These are phyloP conservation scores for Coemansia sp. DNA, from an alignment of 192 early-diverging fungal species.

Conservation along the genomic window DNA sequence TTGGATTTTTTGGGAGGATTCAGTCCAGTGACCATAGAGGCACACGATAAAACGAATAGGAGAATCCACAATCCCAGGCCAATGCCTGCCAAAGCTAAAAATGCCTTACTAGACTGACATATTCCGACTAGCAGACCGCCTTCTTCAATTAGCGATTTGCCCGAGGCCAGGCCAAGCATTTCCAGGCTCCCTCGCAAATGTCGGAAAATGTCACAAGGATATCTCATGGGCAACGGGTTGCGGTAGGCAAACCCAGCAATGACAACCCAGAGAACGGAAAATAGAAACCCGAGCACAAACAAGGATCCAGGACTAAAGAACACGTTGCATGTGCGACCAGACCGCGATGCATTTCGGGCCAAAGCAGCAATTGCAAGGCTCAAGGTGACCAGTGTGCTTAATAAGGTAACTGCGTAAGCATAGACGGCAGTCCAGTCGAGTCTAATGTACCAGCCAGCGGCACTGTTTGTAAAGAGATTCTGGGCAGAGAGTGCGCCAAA, in stretches of 20 bases:
- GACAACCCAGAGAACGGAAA: conserved; percentile 42
- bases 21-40: conserved; percentile 30
- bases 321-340: conserved; percentile 14
- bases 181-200: conserved; percentile 33
- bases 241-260: conserved; percentile 50
- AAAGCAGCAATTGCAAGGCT: conserved; percentile 32
- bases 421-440: conserved; percentile 52
- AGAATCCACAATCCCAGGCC: conserved; percentile 46
- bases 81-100: conserved; percentile 37
- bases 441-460: conserved; percentile 42
- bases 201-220: conserved; percentile 47
- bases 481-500: conserved; percentile 46
- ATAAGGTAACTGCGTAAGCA: conserved; percentile 33
- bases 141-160: conserved; percentile 43
- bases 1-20: conserved; percentile 17
- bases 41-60: conserved; percentile 34
- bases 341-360: conserved; percentile 17
- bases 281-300: conserved; percentile 34
- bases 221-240: conserved; percentile 46
- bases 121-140: conserved; percentile 45
- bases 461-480: conserved; percentile 52
- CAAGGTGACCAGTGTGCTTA: conserved; percentile 33
- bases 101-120: conserved; percentile 53
- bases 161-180: conserved; percentile 38
- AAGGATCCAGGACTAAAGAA: conserved; percentile 33